These are phyloP conservation scores for Syzygium aromaticum DNA, from an alignment of 345 rosid species.

Conservation along the genomic window DNA sequence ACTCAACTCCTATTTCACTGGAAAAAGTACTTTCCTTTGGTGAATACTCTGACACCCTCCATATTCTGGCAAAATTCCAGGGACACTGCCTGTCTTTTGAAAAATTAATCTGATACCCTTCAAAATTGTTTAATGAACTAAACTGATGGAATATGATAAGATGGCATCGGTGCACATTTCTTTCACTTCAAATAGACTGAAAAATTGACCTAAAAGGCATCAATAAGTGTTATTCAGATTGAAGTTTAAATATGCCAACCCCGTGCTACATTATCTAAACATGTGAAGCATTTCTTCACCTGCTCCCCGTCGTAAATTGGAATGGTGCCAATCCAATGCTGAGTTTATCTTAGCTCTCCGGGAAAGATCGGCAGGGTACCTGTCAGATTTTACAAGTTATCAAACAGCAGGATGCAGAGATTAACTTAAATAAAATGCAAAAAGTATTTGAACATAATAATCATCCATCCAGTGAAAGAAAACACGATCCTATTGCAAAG, in stretches of 20 bases:
- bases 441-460: neutral
- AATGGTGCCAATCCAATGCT: slow-evolving; percentile 86
- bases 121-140: neutral
- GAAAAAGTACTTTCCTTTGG: neutral
- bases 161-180: neutral
- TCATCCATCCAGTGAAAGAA: neutral
- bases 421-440: neutral
- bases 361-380: slow-evolving; percentile 85
- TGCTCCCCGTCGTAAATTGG: slow-evolving; percentile 65
- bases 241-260: neutral
- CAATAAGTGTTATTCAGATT: neutral
- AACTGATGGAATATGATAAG: neutral
- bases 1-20: neutral
- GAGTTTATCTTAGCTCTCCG: slow-evolving; percentile 78
- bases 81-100: neutral
- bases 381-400: slow-evolving; percentile 5
- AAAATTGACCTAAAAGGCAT: neutral
- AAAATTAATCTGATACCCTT: neutral
- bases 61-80: neutral
- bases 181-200: neutral
- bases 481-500: neutral
- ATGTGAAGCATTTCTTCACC: slow-evolving; percentile 17
- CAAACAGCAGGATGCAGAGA: neutral
- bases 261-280: neutral
- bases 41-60: neutral